Percentiles rank a stretch among this genome's conserved stretches.
phyloP scores from a whole-genome alignment of 1,139 yeast species.

The Saccharomyces hybrid region DNA sequence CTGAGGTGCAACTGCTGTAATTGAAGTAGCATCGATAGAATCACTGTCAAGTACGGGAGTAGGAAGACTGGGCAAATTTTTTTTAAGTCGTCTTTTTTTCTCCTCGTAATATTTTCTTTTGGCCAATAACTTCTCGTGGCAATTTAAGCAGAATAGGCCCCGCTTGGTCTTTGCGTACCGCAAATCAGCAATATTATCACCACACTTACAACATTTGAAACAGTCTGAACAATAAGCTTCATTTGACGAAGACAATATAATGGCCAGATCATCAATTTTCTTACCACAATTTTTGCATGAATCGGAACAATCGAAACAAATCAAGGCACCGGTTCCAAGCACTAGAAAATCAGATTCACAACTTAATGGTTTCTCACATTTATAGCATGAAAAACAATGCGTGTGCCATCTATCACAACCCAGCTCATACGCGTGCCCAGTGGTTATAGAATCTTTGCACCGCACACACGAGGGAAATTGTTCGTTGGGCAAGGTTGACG shows the following conservation, averaged over 20 bases:
- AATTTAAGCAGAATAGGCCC: conserved; percentile 87
- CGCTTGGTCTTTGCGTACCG: conserved; percentile 90
- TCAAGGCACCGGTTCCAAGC: conserved; percentile 82
- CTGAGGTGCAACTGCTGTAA: conserved; percentile 11
- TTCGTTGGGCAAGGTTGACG: neutral
- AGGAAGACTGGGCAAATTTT: conserved; percentile 31
- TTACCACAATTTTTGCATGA: conserved; percentile 81
- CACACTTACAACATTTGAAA: conserved; percentile 86
- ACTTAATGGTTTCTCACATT: conserved; percentile 69
- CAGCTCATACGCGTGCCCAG: conserved; percentile 74
- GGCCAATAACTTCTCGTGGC: conserved; percentile 72
- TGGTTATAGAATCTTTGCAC: conserved; percentile 42
- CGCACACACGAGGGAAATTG: conserved; percentile 26
- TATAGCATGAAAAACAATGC: conserved; percentile 81
- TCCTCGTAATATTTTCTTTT: conserved; percentile 35
- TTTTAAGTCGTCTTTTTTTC: conserved; percentile 31
- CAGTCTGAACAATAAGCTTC: conserved; percentile 91
- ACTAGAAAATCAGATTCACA: conserved; percentile 86
- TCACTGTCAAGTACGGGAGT: conserved; percentile 2
- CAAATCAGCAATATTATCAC: conserved; percentile 78
- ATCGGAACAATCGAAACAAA: conserved; percentile 87
- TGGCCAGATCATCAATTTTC: conserved; percentile 93
- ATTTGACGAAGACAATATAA: conserved; percentile 68
- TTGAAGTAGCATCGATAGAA: neutral
- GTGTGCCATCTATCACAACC: conserved; percentile 97